phyloP scores from a whole-genome alignment of 805 yeast species.

The Hemisphaericaspora nanyangensis region DNA sequence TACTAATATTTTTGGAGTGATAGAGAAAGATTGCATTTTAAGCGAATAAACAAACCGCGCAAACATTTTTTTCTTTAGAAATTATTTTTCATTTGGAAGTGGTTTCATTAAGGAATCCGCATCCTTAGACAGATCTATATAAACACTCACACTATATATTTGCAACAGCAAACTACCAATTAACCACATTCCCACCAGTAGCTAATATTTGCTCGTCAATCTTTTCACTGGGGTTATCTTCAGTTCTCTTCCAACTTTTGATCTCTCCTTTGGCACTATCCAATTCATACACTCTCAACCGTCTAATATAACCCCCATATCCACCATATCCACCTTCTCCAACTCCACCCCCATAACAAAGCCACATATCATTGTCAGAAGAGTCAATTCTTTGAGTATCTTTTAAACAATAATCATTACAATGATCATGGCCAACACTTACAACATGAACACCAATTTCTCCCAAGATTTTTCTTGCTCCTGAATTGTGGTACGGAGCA shows the following conservation, averaged over 20 bases:
- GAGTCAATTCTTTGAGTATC: slow-evolving; percentile 37
- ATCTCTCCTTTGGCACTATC: slow-evolving; percentile 48
- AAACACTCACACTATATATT: too few species aligned
- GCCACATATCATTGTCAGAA: slow-evolving; percentile 51
- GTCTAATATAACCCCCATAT: slow-evolving; percentile 79
- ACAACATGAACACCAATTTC: slow-evolving; percentile 70
- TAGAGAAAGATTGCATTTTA: too few species aligned
- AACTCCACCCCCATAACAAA: slow-evolving; percentile 90
- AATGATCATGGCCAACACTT: slow-evolving; percentile 93
- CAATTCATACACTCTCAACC: slow-evolving; percentile 69
- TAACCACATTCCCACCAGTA: slow-evolving; percentile 33
- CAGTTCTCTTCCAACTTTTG: slow-evolving; percentile 70
- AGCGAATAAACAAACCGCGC: too few species aligned
- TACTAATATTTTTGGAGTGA: too few species aligned
- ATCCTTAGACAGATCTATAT: too few species aligned
- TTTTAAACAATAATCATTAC: slow-evolving; percentile 82
- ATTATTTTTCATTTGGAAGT: too few species aligned
- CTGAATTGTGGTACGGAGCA: slow-evolving; percentile 70
- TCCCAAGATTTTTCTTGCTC: slow-evolving; percentile 56
- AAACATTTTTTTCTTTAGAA: too few species aligned
- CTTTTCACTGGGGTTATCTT: slow-evolving; percentile 41
- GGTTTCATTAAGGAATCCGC: too few species aligned
- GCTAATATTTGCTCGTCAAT: slow-evolving; percentile 54
- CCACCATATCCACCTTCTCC: slow-evolving; percentile 98
- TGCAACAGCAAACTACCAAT: too few species aligned